A percentile compares a stretch with the other conserved stretches of the same genome.
These are phyloP conservation scores for Colletotrichum nymphaeae DNA, from an alignment of 2,329 filamentous ascomycete species.

Conservation along the genomic window DNA sequence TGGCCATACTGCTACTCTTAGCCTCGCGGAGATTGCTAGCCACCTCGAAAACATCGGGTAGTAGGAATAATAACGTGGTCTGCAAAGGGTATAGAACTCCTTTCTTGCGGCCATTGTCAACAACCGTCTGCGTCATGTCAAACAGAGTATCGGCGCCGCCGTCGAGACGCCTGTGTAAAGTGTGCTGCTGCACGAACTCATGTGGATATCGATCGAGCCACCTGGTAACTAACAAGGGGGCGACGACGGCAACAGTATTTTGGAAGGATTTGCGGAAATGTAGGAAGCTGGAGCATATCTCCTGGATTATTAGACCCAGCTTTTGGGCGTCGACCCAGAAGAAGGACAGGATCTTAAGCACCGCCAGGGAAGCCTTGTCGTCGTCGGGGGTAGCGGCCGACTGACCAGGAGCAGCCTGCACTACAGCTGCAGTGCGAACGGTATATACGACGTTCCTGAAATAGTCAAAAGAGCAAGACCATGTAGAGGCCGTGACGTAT, in stretches of 20 bases:
- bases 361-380: slow-evolving; percentile 64
- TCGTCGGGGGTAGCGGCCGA: slow-evolving; percentile 56
- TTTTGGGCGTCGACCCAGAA: slow-evolving; percentile 74
- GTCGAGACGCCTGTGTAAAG: slow-evolving; percentile 70
- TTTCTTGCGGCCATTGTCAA: slow-evolving; percentile 67
- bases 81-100: slow-evolving; percentile 71
- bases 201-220: slow-evolving; percentile 75
- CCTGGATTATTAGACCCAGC: slow-evolving; percentile 71
- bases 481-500: slow-evolving; percentile 74
- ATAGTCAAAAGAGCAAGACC: slow-evolving; percentile 69
- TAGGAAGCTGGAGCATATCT: slow-evolving; percentile 74
- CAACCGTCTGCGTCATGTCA: slow-evolving; percentile 73
- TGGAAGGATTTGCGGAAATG: slow-evolving; percentile 74
- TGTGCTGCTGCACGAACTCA: slow-evolving; percentile 74
- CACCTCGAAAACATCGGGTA: slow-evolving; percentile 77
- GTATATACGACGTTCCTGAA: slow-evolving; percentile 63
- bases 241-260: slow-evolving; percentile 70
- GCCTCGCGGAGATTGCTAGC: slow-evolving; percentile 74
- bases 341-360: slow-evolving; percentile 69
- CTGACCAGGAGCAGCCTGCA: slow-evolving; percentile 52
- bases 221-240: slow-evolving; percentile 71
- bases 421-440: slow-evolving; percentile 57
- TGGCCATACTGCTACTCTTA: slow-evolving; percentile 71
- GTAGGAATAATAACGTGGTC: slow-evolving; percentile 69
- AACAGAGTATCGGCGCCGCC: slow-evolving; percentile 75